Evolutionary conservation across 805 yeast species (phyloP), one percentile per base, ranked within the genome.

Genomic region (Suhomyces xylopsoci): DNA sequence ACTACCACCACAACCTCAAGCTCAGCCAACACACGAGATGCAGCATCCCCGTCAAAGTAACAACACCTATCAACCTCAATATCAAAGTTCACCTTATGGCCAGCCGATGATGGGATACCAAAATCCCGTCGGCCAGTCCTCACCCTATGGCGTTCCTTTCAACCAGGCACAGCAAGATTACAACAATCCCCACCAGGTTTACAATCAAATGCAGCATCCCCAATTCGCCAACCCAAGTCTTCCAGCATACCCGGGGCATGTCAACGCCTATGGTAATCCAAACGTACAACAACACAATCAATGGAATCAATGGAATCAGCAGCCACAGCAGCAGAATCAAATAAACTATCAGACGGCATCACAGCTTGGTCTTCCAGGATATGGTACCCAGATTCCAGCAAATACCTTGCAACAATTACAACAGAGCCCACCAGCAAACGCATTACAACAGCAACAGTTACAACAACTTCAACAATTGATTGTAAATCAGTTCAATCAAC

Each of bases 391-490:
- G n/a, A 38, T 10, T 19, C 24, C 24, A 38, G 42, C 47, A 54
- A 26, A 57, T 55, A 46, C 61, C 50, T 15, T 49, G 45, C 48
- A 32, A 12, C n/a, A 17, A 2, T 19, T 7, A 25, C 48, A 17
- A n/a, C 48, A 17, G 19, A 28, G 7, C 6, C 28, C 48, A 46
- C n/a, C 40, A 34, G 32, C 7, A 6, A 20, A n/a, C n/a, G 17
- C 62, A 47, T 48, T 58, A 46, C 65, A 61, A 34, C 67, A 65
- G 24, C 56, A 61, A 5, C 66, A 56, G 19, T 48, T 56, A n/a
- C 65, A 59, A 55, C 66, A 69, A 48, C 56, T 66, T 14, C 63
- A 64, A 30, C 68, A 52, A 44, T 49, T 67, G 17, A 53, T 66
- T 24, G 55, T 55, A 6, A 61, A 56, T 42, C 71, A 66, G 36